Base-by-base conservation (phyloP, 2,329 filamentous ascomycete genomes). In the Stagonosporopsis chrysanthemi region DNA sequence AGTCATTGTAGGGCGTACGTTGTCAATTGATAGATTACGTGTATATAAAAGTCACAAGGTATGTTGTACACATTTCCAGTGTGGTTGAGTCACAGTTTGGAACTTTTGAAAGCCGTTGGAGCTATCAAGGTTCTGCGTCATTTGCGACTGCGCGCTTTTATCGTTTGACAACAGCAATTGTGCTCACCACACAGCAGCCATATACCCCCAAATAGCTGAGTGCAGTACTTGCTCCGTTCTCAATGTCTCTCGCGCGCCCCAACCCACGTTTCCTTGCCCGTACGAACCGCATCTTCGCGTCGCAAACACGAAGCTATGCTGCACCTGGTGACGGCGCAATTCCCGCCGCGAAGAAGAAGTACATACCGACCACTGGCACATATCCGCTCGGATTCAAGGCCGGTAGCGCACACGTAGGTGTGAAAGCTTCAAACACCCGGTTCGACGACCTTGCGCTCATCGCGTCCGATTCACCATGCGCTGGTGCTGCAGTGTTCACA, bases 401-500 rank as follows among this genome's bases (percentile, higher is more conserved):
- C 28, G 92, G 92, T 12, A 94, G 91, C 61, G 90, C 91, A 47
- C 88, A 96, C 72, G 94, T 96, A 36, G 94, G 95, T 50, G 92
- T 99, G 68, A 99, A 99, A 81, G 87, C 92, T 14, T 88, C 88
- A 64, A 98, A 98, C 79, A 97, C 90, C 47, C 90, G 86, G 62
- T 93, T 93, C 77, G 92, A 94, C 29, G 95, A 99, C 75, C 85
- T 99, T 46, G 92, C 93, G 33, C 84, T 99, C 65, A 85, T 99
- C 63, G 88, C 89, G 17, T 98, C 95, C 6, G 91, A 97, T 69
- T 84, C 83, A 49, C 92, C 93, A 52, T 97, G 92, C 77, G 85
- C 91, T 6, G 93, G 90, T 9, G 92, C 93, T 0, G 95, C 92
- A 6, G 93, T 98, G 42, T 97, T 98, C 80, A 99, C 95, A 52